Evolutionary conservation across 106 monocot species (phyloP), one percentile per base, ranked within the genome.

Genomic region (Ottelia alismoides): DNA sequence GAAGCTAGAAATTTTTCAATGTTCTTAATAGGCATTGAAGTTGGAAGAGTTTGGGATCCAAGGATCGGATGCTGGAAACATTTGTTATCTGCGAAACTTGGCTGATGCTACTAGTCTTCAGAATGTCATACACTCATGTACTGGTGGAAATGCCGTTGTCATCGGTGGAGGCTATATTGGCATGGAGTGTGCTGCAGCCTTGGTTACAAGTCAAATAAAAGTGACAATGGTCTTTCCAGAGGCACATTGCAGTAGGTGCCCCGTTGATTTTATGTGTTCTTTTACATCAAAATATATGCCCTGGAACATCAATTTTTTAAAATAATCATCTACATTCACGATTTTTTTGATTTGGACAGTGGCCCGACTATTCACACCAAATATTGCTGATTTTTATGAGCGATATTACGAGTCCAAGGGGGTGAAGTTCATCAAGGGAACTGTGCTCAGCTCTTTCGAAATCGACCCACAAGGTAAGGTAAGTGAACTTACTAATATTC

Each of bases 121-220:
- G 35, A 66, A 57, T 30, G 72, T 73, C 10, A 89, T 96, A 85
- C 61, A 75, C 51, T 66, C 71, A 12, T 82, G 74, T 58, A 52
- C 57, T 45, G 81, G 76, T 43, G 84, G 79, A 22, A 79, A 74
- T 74, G 88, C 88, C 57, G 79, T 96, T 58, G 96, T 96, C 19
- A 89, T 96, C 55, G 96, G 96, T 47, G 96, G 96, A 57, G 96
- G 96, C 18, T 96, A 96, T 61, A 82, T 96, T 31, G 96, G 96
- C 27, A 96, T 96, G 96, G 96, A 96, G 63, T 96, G 96, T 74
- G 75, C 96, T 46, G 96, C 96, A 67, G 84, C 96, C 23, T 48
- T 96, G 21, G 78, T 82, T 53, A 89, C 78, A 19, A 89, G 85
- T 55, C 67, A 72, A 63, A 73, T 89, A 47, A 89, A 79, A 71